Conservation (phyloP, 805 yeast species). For the Candida ulmi region DNA sequence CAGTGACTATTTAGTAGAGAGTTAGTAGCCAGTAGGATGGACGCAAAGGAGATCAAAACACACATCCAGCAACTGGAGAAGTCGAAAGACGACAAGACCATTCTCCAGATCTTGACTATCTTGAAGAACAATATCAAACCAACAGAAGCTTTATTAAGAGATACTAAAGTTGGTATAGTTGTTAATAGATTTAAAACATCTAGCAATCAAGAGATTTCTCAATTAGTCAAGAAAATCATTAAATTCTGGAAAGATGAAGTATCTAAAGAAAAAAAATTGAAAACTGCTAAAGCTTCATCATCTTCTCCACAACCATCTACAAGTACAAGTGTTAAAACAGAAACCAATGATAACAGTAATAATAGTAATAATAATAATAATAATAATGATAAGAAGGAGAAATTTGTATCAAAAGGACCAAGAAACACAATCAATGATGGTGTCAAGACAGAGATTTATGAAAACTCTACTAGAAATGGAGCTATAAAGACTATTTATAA, state of each 20-base stretch:
- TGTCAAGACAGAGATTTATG: constrained; percentile 61
- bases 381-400: constrained; percentile 7
- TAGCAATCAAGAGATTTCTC: constrained; percentile 57
- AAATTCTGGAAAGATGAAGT: constrained; percentile 88
- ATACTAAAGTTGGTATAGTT: constrained; percentile 95
- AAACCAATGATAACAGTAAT: constrained; percentile 13
- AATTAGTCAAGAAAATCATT: constrained; percentile 76
- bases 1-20: too few relatives aligned
- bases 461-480: constrained; percentile 75
- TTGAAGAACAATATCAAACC: constrained; percentile 74
- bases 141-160: constrained; percentile 78
- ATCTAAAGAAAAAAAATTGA: constrained; percentile 47
- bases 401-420: constrained; percentile 48
- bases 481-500: constrained; percentile 82
- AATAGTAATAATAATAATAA: constrained; percentile 6
- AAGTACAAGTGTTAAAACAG: constrained; percentile 7
- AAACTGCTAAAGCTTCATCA: constrained; percentile 5
- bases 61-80: constrained; percentile 72
- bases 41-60: constrained; percentile 65
- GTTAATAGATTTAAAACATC: constrained; percentile 82
- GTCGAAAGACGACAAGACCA: constrained; percentile 56
- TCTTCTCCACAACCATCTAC: background rate
- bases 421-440: constrained; percentile 82
- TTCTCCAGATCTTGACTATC: constrained; percentile 58
- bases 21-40: constrained; percentile 51